Evolutionary conservation across 1,284 basidiomycete species (phyloP).

Genomic region (Ganoderma leucocontextum): DNA sequence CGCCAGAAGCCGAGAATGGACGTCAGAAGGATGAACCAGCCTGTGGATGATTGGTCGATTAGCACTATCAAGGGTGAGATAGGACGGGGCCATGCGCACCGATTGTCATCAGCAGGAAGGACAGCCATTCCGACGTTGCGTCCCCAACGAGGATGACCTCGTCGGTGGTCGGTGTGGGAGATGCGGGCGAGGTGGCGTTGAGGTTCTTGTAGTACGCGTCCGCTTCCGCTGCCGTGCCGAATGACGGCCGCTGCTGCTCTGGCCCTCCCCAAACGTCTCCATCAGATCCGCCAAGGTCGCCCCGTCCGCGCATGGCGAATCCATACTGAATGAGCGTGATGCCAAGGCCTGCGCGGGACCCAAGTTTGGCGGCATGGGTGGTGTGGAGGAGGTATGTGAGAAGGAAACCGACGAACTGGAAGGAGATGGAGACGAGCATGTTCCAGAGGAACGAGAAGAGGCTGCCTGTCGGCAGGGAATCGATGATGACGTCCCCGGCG

Average conservation of each 20-base stretch:
- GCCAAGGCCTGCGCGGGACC: constrained; percentile 93
- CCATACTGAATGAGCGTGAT: constrained; percentile 96
- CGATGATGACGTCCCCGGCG: constrained; percentile 77
- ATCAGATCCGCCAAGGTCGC: constrained; percentile 41
- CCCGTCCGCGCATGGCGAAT: constrained; percentile 75
- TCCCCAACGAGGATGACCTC: constrained; percentile 44
- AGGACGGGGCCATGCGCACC: constrained; percentile 53
- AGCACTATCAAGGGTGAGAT: background rate
- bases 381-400: constrained; percentile 94
- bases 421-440: constrained; percentile 91
- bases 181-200: constrained; percentile 34
- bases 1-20: constrained; percentile 92
- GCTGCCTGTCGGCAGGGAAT: constrained; percentile 79
- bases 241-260: constrained; percentile 44
- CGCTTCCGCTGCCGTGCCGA: constrained; percentile 57
- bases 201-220: constrained; percentile 52
- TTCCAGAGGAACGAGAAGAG: constrained; percentile 94
- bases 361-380: constrained; percentile 95
- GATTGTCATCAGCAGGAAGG: constrained; percentile 93
- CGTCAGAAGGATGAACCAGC: constrained; percentile 93
- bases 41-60: constrained; percentile 41
- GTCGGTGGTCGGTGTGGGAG: constrained; percentile 24
- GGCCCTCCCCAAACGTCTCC: constrained; percentile 36
- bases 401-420: constrained; percentile 98
- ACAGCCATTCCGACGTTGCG: constrained; percentile 85